phyloP scores from a whole-genome alignment of 768 basidiomycete species.

The Boletales sp. region DNA sequence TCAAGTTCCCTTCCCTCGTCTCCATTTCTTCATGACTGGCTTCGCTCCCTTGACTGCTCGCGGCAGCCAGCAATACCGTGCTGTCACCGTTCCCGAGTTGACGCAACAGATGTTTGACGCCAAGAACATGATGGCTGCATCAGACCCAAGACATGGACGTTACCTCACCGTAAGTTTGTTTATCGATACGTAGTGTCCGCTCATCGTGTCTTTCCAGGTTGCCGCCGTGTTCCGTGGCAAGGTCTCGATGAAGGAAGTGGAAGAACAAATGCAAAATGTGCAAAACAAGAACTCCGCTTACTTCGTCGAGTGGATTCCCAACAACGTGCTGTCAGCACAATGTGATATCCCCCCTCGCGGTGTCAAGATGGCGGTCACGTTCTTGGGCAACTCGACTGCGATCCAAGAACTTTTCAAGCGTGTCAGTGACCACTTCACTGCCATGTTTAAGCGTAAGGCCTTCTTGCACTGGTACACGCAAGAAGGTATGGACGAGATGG shows the following conservation, averaged over 20 bases:
- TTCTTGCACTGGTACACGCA: slow-evolving; percentile 99
- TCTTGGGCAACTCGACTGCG: slow-evolving; percentile 95
- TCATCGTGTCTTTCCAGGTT: slow-evolving; percentile 42
- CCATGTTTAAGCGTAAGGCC: slow-evolving; percentile 99
- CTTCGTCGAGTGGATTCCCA: slow-evolving; percentile 99
- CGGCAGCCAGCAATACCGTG: slow-evolving; percentile 92
- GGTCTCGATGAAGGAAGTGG: slow-evolving; percentile 99
- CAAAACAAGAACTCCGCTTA: slow-evolving; percentile 97
- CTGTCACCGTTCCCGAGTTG: slow-evolving; percentile 94
- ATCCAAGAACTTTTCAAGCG: slow-evolving; percentile 99
- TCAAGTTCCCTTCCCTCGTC: slow-evolving; percentile 94
- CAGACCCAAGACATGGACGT: slow-evolving; percentile 93
- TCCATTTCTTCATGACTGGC: slow-evolving; percentile 99
- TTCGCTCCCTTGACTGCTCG: slow-evolving; percentile 93
- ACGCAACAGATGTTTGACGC: slow-evolving; percentile 99
- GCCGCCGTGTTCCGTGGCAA: slow-evolving; percentile 98
- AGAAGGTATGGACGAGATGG: slow-evolving; percentile 99
- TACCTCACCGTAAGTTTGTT: slow-evolving; percentile 78
- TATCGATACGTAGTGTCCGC: background rate
- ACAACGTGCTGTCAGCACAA: slow-evolving; percentile 97
- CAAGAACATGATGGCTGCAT: slow-evolving; percentile 99
- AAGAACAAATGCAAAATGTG: slow-evolving; percentile 98
- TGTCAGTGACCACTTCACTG: slow-evolving; percentile 96
- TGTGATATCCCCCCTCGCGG: slow-evolving; percentile 97
- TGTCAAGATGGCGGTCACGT: slow-evolving; percentile 95